Percentiles rank a stretch among this genome's conserved stretches.
Evolutionary conservation across 1,139 yeast species (phyloP).

Genomic region (Nakaseomyces sp.): DNA sequence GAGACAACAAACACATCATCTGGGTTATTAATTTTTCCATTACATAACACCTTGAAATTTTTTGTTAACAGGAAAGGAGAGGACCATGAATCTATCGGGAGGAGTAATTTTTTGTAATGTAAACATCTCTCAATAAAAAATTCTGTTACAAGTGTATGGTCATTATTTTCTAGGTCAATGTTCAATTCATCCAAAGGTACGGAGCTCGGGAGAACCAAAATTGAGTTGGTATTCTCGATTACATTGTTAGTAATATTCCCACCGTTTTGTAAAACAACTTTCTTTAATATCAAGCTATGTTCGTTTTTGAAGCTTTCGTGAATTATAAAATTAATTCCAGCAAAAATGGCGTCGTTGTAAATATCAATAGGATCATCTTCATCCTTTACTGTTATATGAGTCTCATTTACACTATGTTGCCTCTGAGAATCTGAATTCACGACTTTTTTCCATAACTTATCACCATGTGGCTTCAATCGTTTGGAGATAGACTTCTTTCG

Average conservation of each 20-base stretch:
- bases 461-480: conserved; percentile 11
- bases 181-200: conserved; percentile 13
- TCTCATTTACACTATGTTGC: not conserved
- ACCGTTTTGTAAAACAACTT: conserved; percentile 23
- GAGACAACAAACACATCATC: conserved; percentile 41
- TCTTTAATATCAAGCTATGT: conserved; percentile 18
- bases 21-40: conserved; percentile 7
- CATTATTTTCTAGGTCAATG: not conserved
- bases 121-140: conserved; percentile 81
- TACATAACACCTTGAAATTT: conserved; percentile 27
- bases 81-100: conserved; percentile 61
- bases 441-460: conserved; percentile 5
- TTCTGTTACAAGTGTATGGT: conserved; percentile 45
- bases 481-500: conserved; percentile 5
- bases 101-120: conserved; percentile 44
- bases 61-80: conserved; percentile 43
- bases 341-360: conserved; percentile 10
- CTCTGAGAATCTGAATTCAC: conserved; percentile 14
- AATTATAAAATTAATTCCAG: conserved; percentile 13
- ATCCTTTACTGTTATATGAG: not conserved
- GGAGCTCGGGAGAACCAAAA: conserved; percentile 19
- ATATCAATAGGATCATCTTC: not conserved
- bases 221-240: conserved; percentile 4
- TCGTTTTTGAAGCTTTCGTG: conserved; percentile 15
- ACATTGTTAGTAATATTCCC: conserved; percentile 13